Percentiles rank a stretch among this genome's conserved stretches.
phyloP scores from a whole-genome alignment of 2,329 filamentous ascomycete genomes.

The Aspergillus chevalieri region DNA sequence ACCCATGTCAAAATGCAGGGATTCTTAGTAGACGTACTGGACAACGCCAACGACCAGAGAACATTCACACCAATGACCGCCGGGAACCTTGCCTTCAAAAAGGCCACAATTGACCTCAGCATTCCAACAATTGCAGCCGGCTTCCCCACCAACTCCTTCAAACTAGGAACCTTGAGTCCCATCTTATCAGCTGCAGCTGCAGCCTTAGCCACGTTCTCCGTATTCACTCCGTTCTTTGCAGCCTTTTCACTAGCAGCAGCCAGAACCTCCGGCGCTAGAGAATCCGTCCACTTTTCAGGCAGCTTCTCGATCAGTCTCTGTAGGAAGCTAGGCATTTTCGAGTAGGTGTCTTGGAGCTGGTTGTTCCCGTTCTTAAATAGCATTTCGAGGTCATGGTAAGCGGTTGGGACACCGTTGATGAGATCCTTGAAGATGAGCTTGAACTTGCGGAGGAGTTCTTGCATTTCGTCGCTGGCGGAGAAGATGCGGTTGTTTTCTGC shows the following conservation, averaged over 20 bases:
- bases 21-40: conserved; percentile 54
- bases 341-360: conserved; percentile 59
- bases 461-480: conserved; percentile 74
- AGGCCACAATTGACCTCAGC: conserved; percentile 84
- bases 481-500: conserved; percentile 82
- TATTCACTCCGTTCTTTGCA: conserved; percentile 53
- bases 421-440: conserved; percentile 88
- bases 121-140: conserved; percentile 80
- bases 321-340: conserved; percentile 66
- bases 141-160: conserved; percentile 76
- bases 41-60: conserved; percentile 80
- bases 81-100: conserved; percentile 79
- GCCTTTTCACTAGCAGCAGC: conserved; percentile 69
- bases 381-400: conserved; percentile 79
- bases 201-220: conserved; percentile 45
- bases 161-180: conserved; percentile 59
- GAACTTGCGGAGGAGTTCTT: conserved; percentile 75
- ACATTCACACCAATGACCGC: conserved; percentile 88
- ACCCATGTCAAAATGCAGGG: too few relatives aligned
- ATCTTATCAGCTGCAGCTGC: conserved; percentile 60
- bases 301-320: conserved; percentile 81
- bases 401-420: conserved; percentile 85
- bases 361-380: conserved; percentile 58
- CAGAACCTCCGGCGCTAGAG: conserved; percentile 72
- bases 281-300: conserved; percentile 71